Conservation (phyloP, 2,329 filamentous ascomycete genomes). For the Pseudogymnoascus sp. region DNA sequence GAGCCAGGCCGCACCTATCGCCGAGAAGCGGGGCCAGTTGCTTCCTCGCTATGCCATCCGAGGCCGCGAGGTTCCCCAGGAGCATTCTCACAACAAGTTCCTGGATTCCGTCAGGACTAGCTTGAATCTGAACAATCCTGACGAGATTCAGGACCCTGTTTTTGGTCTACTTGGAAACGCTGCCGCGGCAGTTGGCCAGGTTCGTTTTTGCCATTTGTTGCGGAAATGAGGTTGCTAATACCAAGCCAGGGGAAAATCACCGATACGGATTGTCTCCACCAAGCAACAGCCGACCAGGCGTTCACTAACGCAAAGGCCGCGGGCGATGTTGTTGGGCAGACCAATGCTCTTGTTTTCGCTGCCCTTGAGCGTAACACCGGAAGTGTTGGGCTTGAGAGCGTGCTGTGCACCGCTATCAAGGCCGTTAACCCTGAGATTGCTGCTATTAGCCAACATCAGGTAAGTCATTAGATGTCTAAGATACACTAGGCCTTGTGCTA, state of each 20-base stretch:
- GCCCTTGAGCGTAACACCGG: constrained; percentile 55
- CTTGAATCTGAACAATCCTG: constrained; percentile 43
- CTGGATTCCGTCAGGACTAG: constrained; percentile 38
- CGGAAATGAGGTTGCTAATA: neutral
- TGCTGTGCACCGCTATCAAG: constrained; percentile 46
- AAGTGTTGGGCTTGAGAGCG: constrained; percentile 49
- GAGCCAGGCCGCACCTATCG: constrained; percentile 24
- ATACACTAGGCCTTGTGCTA: neutral
- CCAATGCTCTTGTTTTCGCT: constrained; percentile 46
- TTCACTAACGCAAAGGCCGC: constrained; percentile 54
- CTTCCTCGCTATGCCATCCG: constrained; percentile 17
- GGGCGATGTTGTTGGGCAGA: constrained; percentile 45
- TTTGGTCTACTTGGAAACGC: constrained; percentile 47
- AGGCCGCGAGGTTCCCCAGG: constrained; percentile 48
- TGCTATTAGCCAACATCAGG: constrained; percentile 53
- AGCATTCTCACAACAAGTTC: constrained; percentile 47
- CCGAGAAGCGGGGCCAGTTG: constrained; percentile 19
- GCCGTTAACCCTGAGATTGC: constrained; percentile 60
- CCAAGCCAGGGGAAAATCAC: constrained; percentile 36
- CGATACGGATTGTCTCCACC: constrained; percentile 52
- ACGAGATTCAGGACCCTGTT: constrained; percentile 40
- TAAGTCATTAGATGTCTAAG: neutral
- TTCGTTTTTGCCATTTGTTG: neutral
- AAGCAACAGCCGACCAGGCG: constrained; percentile 51
- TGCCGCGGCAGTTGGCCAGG: constrained; percentile 39